Evolutionary conservation across 208 protist genomes (phyloP), one percentile per base, ranked within the genome.

Genomic region (Crithidia fasciculata): DNA sequence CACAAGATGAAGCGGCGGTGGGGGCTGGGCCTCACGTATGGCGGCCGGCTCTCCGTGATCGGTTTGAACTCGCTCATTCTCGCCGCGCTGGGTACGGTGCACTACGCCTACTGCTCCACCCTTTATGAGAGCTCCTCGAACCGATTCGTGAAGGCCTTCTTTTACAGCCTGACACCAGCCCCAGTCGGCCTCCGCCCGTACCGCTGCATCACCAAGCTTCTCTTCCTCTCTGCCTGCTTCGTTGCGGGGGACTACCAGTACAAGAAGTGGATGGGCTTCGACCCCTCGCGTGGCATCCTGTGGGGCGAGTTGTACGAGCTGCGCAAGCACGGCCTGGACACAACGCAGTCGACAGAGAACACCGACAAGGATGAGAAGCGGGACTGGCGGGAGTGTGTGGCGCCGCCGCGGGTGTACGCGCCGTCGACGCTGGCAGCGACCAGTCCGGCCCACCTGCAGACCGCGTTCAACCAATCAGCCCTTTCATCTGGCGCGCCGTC

Each of bases 1-100:
- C 88, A 95, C 76, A 92, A 90, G 78, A 79, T 86, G 67, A 92
- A 92, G 81, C 81, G 91, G n/a, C 54, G 56, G 15, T 84, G 74
- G 78, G n/a, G 74, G 0, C 64, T 95, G 4, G 77, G 84, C 62
- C 47, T 94, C 16, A 94, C 91, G 12, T 95, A 95, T 49, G 86
- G 85, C 45, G 57, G 83, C 16, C 83, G 55, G 43, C 50, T 85
- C 18, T 79, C 78, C 10, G 57, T 83, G 16, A 56, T 92, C 9
- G 57, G 85, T 2, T 76, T 95, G 28, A 95, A 93, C 76, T 84
- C 91, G 2, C 67, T 94, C n/a, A 43, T 94, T 4, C 77, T 95
- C n/a, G 78, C 85, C 16, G 76, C 87, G 4, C 62, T 95, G 12
- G 76, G 79, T 3, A 82, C 81, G 18, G 61, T 89, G 55, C 91